Evolutionary conservation across 805 yeast species (phyloP).

Genomic region (Candida suzukii): DNA sequence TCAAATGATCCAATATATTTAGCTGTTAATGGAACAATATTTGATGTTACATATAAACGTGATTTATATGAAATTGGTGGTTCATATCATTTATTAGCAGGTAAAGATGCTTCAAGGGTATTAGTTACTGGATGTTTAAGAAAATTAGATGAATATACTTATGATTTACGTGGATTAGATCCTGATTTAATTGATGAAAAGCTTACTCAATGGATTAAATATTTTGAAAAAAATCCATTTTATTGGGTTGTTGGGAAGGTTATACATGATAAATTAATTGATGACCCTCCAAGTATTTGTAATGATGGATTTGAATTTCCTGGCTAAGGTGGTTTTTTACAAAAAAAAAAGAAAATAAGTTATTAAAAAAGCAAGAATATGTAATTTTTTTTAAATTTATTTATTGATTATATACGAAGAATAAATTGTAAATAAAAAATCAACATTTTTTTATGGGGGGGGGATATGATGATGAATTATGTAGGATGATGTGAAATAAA

Average conservation of each 20-base stretch:
- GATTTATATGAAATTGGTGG: conserved; percentile 50
- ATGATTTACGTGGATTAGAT: conserved; percentile 58
- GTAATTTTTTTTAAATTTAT: no score
- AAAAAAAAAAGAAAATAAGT: no score
- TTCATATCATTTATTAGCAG: conserved; percentile 47
- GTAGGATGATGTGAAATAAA: no score
- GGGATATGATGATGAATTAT: no score
- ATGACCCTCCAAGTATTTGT: conserved; percentile 44
- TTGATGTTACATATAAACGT: conserved; percentile 49
- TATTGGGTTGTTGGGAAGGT: conserved; percentile 65
- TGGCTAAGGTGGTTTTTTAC: no score
- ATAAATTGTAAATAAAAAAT: no score
- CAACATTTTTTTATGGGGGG: no score
- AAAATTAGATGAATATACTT: conserved; percentile 47
- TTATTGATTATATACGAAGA: no score
- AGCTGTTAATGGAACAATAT: conserved; percentile 54
- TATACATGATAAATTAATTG: conserved; percentile 33
- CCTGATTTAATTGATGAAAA: conserved; percentile 28
- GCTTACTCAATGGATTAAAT: conserved; percentile 46
- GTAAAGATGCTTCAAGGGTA: conserved; percentile 62
- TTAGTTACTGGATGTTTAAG: conserved; percentile 65
- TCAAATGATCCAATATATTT: conserved; percentile 52
- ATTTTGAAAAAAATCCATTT: conserved; percentile 33
- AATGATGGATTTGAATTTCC: conserved; percentile 10
- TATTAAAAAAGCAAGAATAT: no score